Percentiles rank a stretch among this genome's conserved stretches.
These are phyloP conservation scores for Hygrocybe punicea DNA, from an alignment of 768 basidiomycete species.

Conservation along the genomic window DNA sequence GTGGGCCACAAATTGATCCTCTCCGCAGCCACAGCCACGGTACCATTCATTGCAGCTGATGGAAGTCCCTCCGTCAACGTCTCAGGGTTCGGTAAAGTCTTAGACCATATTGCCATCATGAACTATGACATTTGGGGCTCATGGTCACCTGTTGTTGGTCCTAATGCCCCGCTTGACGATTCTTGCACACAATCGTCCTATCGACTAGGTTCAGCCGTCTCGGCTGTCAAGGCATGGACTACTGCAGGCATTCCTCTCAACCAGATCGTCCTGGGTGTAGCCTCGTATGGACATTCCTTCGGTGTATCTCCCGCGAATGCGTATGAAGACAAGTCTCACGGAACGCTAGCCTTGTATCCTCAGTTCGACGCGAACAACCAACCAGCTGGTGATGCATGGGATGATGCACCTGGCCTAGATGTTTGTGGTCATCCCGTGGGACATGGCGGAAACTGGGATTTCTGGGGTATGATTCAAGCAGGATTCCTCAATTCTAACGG, in stretches of 20 bases:
- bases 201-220: constrained; percentile 71
- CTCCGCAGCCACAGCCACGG: constrained; percentile 26
- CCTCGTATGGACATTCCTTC: constrained; percentile 82
- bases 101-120: constrained; percentile 54
- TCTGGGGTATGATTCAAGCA: constrained; percentile 56
- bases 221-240: constrained; percentile 72
- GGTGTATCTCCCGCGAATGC: constrained; percentile 38
- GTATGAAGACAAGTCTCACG: constrained; percentile 26
- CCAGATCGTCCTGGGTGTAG: constrained; percentile 77
- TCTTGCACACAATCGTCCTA: constrained; percentile 56
- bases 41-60: constrained; percentile 32
- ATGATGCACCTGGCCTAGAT: constrained; percentile 44
- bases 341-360: constrained; percentile 47
- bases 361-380: constrained; percentile 44
- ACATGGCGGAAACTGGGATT: constrained; percentile 58
- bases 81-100: constrained; percentile 55
- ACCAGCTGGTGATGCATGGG: constrained; percentile 57
- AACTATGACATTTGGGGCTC: constrained; percentile 66
- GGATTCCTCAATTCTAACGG: constrained; percentile 53
- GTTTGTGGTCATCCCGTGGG: constrained; percentile 54
- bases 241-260: constrained; percentile 70
- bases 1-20: constrained; percentile 49
- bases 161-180: constrained; percentile 83
- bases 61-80: constrained; percentile 57
- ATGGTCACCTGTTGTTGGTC: constrained; percentile 53